These are phyloP conservation scores for Boletus nobilissimus DNA, from an alignment of 1,284 basidiomycete genomes.

Conservation along the genomic window DNA sequence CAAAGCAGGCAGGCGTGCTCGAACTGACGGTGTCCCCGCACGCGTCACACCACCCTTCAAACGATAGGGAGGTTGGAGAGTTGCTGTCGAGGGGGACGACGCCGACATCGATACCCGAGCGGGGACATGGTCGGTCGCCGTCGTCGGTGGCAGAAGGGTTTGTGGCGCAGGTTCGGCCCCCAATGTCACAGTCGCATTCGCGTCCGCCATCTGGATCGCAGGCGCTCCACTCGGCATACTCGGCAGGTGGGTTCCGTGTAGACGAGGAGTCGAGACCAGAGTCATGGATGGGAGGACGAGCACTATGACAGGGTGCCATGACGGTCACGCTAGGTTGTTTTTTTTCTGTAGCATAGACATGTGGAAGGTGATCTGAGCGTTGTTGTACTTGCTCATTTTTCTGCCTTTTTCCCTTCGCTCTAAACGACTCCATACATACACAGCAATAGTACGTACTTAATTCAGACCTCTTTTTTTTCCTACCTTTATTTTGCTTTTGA, in stretches of 20 bases:
- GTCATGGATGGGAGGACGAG: conserved; percentile 57
- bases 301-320: conserved; percentile 44
- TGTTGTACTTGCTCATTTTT: conserved; percentile 23
- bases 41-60: conserved; percentile 76
- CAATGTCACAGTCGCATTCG: conserved; percentile 28
- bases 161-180: conserved; percentile 64
- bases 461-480: background rate
- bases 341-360: conserved; percentile 34
- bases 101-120: conserved; percentile 16
- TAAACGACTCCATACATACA: background rate
- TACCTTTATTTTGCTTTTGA: background rate
- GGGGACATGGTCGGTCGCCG: conserved; percentile 7
- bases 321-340: background rate
- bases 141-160: conserved; percentile 39
- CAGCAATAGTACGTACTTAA: background rate
- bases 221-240: conserved; percentile 13
- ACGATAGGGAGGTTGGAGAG: conserved; percentile 57
- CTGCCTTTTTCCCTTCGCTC: background rate
- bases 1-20: background rate
- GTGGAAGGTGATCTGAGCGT: conserved; percentile 15
- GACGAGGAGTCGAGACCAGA: conserved; percentile 43
- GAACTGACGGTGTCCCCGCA: conserved; percentile 28
- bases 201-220: conserved; percentile 31
- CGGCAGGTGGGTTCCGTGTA: background rate
- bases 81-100: conserved; percentile 15